Base-by-base conservation (phyloP, 2,329 filamentous ascomycete genomes). In the Aspergillus versicolor region DNA sequence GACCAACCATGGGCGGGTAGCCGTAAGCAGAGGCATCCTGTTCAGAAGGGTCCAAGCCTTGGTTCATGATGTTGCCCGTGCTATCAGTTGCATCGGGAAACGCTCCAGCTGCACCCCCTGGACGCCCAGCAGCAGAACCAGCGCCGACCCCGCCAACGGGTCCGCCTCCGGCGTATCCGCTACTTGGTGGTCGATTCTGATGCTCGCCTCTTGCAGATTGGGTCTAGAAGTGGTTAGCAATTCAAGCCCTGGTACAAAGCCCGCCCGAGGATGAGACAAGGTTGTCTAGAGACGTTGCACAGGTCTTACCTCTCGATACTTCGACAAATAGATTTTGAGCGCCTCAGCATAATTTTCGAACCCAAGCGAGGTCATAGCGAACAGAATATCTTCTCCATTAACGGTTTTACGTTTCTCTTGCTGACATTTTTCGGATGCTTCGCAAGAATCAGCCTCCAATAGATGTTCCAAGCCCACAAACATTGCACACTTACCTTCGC, bases 381-480 rank as follows among this genome's bases (percentile, higher is more conserved):
- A 99, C 45, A 99, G 81, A 59, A 99, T 99, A 70, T 99, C 94
- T 77, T 99, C 94, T 66, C 94, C 94, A 71, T 99, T 99, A 65
- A 99, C 94, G 0, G 94, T 99, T 82, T 99, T 99, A 69, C 94
- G 87, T 82, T 99, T 99, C 77, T 99, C 94, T 76, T 97, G 94
- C 74, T 99, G 94, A 72, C 94, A 99, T 77, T 99, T 99, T 77
- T 99, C 94, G 62, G 94, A 97, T 27, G 94, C 94, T 73, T 64
- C 66, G 32, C 38, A 45, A 7, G 40, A 15, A 32, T 53, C 30
- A 47, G 47, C 42, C 45, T 50, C 3, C 11, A 21, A 15, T 34
- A 13, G 21, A 43, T 42, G 34, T 27, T 27, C 13, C n/a, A 27
- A 24, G 19, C 48, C 40, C 19, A 11, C 41, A 30, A 27, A 21